phyloP scores from a whole-genome alignment of 2,329 filamentous ascomycete species.

The Xylariaceae sp. region DNA sequence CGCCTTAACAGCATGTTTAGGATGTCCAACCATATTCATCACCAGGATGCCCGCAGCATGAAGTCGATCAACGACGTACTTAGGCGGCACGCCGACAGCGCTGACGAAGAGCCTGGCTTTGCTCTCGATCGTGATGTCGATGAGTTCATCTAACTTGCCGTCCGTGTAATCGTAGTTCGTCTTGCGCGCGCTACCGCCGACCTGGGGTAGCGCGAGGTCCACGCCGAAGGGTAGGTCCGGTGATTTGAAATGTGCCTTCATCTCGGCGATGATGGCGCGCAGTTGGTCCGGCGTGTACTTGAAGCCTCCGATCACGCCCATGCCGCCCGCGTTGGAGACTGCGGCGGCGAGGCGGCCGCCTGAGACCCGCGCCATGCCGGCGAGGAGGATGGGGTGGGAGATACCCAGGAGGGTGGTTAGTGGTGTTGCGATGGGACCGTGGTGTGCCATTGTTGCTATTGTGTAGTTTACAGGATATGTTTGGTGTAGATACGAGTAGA shows the following conservation, averaged over 20 bases:
- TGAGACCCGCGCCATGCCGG: constrained; percentile 87
- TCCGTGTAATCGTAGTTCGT: constrained; percentile 96
- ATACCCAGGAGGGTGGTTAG: constrained; percentile 76
- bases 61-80: constrained; percentile 64
- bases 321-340: constrained; percentile 81
- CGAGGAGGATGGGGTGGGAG: constrained; percentile 82
- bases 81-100: constrained; percentile 82
- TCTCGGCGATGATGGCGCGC: constrained; percentile 74
- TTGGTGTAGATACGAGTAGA: too few relatives aligned
- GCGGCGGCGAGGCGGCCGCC: constrained; percentile 74
- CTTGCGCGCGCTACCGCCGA: constrained; percentile 75
- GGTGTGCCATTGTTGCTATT: constrained; percentile 35
- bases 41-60: constrained; percentile 76
- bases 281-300: constrained; percentile 71
- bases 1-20: constrained; percentile 85
- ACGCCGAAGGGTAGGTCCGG: constrained; percentile 79
- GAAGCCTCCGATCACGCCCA: constrained; percentile 68
- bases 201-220: constrained; percentile 84
- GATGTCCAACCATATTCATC: constrained; percentile 97
- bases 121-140: constrained; percentile 78
- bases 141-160: constrained; percentile 79
- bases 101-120: constrained; percentile 82
- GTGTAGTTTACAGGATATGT: background rate
- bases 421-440: constrained; percentile 64
- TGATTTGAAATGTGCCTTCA: constrained; percentile 66